Conservation (phyloP, 176 grass and related monocot genomes). For the Musa acuminata region DNA sequence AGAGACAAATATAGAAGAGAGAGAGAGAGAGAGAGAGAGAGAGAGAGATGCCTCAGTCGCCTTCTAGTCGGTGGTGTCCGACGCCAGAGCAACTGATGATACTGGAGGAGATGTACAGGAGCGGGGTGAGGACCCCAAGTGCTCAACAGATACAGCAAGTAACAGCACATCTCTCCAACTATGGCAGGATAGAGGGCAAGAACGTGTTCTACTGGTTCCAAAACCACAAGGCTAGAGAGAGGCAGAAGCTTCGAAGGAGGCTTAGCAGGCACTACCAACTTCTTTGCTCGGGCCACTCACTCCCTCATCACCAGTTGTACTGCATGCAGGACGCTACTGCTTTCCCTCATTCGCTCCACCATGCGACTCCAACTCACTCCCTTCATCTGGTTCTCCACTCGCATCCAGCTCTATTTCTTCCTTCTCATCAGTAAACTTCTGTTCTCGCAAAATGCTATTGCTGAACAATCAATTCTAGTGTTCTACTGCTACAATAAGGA, state of each 20-base stretch:
- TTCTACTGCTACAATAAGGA: too few relatives aligned
- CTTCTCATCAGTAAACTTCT: too few relatives aligned
- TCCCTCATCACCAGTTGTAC: not conserved
- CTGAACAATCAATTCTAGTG: too few relatives aligned
- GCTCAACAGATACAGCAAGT: not conserved
- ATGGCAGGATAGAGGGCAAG: constrained; percentile 6
- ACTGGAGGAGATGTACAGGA: not conserved
- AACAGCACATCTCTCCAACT: not conserved
- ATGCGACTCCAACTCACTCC: too few relatives aligned
- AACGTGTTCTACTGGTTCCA: constrained; percentile 13
- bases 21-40: too few relatives aligned
- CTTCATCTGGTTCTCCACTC: too few relatives aligned
- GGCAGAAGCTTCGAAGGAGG: not conserved
- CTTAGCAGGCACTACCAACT: constrained; percentile 6
- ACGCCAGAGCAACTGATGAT: not conserved
- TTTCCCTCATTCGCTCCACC: not conserved
- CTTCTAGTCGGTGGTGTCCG: not conserved
- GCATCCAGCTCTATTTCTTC: too few relatives aligned
- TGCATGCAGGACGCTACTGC: not conserved
- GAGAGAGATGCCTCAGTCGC: not conserved
- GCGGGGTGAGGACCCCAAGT: not conserved
- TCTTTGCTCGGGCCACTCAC: not conserved
- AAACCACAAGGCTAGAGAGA: constrained; percentile 4
- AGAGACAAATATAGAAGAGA: not conserved
- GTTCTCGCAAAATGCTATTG: too few relatives aligned